phyloP scores from a whole-genome alignment of 352 stramenopile species.

The Globisporangium nodosum region DNA sequence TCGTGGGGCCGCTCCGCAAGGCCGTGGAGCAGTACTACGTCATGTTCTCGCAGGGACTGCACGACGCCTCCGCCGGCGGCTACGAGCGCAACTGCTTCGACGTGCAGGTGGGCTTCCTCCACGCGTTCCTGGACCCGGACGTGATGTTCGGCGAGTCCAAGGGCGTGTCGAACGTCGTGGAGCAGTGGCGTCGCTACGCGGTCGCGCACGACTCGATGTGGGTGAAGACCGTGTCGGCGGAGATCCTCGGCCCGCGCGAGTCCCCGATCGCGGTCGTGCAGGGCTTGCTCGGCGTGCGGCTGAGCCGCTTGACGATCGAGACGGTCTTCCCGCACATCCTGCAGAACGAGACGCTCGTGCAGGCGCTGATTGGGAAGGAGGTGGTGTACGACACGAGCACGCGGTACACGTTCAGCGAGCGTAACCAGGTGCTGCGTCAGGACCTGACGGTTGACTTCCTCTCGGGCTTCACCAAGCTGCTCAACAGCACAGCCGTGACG shows the following conservation, averaged over 20 bases:
- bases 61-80: constrained; percentile 32
- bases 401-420: constrained; percentile 49
- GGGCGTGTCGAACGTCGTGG: constrained; percentile 34
- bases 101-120: constrained; percentile 45
- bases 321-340: constrained; percentile 65
- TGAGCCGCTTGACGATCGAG: constrained; percentile 54
- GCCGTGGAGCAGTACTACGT: constrained; percentile 60
- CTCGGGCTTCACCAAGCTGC: constrained; percentile 30
- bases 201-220: constrained; percentile 40
- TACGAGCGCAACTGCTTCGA: constrained; percentile 39
- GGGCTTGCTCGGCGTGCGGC: constrained; percentile 29
- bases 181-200: constrained; percentile 64
- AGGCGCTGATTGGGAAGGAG: constrained; percentile 43
- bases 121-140: constrained; percentile 39
- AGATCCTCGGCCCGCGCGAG: constrained; percentile 41
- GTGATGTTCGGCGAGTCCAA: constrained; percentile 31
- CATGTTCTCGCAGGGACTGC: constrained; percentile 49
- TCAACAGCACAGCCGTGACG: constrained; percentile 21
- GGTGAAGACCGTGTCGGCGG: constrained; percentile 23
- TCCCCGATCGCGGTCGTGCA: constrained; percentile 47
- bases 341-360: constrained; percentile 42
- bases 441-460: constrained; percentile 57
- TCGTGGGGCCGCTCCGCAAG: constrained; percentile 33
- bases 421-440: constrained; percentile 42
- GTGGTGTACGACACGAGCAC: constrained; percentile 52